These are phyloP conservation scores for Lipomyces kockii DNA, from an alignment of 805 yeast species.

Conservation along the genomic window DNA sequence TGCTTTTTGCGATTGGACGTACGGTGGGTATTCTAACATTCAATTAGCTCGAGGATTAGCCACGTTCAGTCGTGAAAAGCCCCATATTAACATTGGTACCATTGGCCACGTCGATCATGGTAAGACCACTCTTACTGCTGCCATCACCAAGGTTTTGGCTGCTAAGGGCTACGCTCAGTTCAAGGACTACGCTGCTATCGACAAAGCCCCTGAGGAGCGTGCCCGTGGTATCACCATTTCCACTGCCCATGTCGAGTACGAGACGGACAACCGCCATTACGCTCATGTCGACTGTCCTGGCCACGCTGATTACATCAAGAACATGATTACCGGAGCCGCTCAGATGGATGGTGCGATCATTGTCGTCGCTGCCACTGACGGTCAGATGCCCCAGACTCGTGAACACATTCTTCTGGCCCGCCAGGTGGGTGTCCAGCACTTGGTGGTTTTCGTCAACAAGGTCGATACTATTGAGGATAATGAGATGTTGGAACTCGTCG, in stretches of 20 bases:
- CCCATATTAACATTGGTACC: slow-evolving; percentile 96
- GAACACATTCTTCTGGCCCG: slow-evolving; percentile 98
- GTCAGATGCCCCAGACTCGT: slow-evolving; percentile 99
- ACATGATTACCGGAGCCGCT: slow-evolving; percentile 99
- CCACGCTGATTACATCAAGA: slow-evolving; percentile 97
- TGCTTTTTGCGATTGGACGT: no score
- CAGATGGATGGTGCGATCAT: slow-evolving; percentile 99
- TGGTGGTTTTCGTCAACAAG: slow-evolving; percentile 97
- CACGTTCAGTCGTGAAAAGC: slow-evolving; percentile 91
- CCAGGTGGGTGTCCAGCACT: slow-evolving; percentile 98
- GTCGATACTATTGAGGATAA: slow-evolving; percentile 98
- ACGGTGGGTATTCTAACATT: neutral
- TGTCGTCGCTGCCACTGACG: slow-evolving; percentile 98
- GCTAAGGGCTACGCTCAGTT: slow-evolving; percentile 89
- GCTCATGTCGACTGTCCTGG: slow-evolving; percentile 99
- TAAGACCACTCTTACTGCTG: slow-evolving; percentile 97
- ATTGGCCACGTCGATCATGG: slow-evolving; percentile 99
- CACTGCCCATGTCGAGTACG: slow-evolving; percentile 97
- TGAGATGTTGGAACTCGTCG: slow-evolving; percentile 98
- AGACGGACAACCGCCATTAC: slow-evolving; percentile 91
- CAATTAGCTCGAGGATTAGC: slow-evolving; percentile 44
- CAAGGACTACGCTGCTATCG: slow-evolving; percentile 91
- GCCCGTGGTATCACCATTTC: slow-evolving; percentile 99
- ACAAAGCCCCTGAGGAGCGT: slow-evolving; percentile 98
- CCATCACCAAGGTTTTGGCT: slow-evolving; percentile 93